Evolutionary conservation across 805 yeast genomes (phyloP).

Genomic region (Candida sakaeoensis): DNA sequence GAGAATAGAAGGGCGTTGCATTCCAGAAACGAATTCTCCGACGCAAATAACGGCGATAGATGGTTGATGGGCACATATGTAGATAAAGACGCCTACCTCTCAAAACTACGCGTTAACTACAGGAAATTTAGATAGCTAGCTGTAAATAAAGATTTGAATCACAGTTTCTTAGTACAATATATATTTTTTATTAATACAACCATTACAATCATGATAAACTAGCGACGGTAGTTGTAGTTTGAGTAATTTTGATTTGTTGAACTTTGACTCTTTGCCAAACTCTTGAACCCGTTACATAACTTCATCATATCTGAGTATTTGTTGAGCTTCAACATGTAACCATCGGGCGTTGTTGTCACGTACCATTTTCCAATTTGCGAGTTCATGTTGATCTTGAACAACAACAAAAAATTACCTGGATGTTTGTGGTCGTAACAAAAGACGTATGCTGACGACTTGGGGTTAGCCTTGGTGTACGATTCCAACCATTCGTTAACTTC

Average conservation of each 20-base stretch:
- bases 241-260: conserved; percentile 11
- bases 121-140: conserved; percentile 10
- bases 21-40: conserved; percentile 47
- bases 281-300: conserved; percentile 94
- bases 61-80: conserved; percentile 77
- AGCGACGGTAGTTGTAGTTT: conserved; percentile 11
- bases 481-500: conserved; percentile 87
- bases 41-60: conserved; percentile 48
- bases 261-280: conserved; percentile 40
- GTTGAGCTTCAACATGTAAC: conserved; percentile 74
- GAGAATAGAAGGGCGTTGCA: conserved; percentile 70
- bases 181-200: no score
- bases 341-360: conserved; percentile 85
- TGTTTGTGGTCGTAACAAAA: conserved; percentile 85
- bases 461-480: conserved; percentile 86
- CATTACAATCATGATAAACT: no score
- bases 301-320: conserved; percentile 85
- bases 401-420: conserved; percentile 90
- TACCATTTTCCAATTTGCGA: conserved; percentile 80
- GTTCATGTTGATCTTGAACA: conserved; percentile 75
- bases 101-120: conserved; percentile 44
- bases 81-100: conserved; percentile 66
- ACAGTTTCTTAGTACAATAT: no score
- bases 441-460: conserved; percentile 83
- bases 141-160: no score